phyloP scores from a whole-genome alignment of 768 basidiomycete genomes.

The Leucocoprinus leucothites region DNA sequence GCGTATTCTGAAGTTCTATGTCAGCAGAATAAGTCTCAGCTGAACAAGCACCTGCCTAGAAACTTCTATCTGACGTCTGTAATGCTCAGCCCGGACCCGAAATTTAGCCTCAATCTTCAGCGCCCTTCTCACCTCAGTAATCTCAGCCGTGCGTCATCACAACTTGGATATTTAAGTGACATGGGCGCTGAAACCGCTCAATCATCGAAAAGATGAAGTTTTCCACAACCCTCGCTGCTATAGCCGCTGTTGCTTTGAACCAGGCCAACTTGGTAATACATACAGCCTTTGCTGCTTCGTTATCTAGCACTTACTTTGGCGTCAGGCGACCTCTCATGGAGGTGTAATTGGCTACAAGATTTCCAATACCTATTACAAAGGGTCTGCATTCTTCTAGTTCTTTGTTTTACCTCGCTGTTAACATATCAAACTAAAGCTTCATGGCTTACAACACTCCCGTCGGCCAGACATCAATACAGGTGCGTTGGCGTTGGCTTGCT shows the following conservation, averaged over 20 bases:
- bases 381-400: neutral
- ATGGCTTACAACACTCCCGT: constrained; percentile 32
- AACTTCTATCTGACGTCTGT: neutral
- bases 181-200: neutral
- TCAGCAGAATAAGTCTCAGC: neutral
- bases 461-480: constrained; percentile 31
- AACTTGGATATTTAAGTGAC: no score
- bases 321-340: constrained; percentile 32
- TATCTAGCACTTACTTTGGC: constrained; percentile 16
- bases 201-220: constrained; percentile 16
- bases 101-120: constrained; percentile 6
- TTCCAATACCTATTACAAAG: constrained; percentile 20
- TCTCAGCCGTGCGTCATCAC: no score
- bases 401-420: constrained; percentile 15
- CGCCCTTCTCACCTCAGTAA: neutral
- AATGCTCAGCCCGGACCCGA: constrained; percentile 4
- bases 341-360: constrained; percentile 35
- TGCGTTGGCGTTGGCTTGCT: constrained; percentile 22
- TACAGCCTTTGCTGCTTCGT: neutral
- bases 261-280: constrained; percentile 5
- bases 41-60: constrained; percentile 4
- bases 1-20: constrained; percentile 2
- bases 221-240: constrained; percentile 21
- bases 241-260: constrained; percentile 21
- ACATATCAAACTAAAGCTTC: constrained; percentile 28